Evolutionary conservation across 768 basidiomycete genomes (phyloP).

Genomic region (Dacryopinax primogenitus): DNA sequence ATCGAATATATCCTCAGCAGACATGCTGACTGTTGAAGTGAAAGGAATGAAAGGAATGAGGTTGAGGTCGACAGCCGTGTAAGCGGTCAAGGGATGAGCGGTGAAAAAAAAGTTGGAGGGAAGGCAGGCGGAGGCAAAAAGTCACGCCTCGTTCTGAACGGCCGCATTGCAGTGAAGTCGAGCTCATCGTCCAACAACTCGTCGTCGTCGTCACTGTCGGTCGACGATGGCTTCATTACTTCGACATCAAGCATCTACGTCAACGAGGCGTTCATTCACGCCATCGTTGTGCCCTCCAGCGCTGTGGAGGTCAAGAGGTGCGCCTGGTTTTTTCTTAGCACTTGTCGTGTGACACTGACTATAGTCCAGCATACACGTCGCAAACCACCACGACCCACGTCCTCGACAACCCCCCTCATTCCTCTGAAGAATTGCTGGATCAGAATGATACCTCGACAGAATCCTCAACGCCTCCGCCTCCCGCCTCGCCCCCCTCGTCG

Average conservation of each 20-base stretch:
- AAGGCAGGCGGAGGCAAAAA: neutral
- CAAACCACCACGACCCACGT: neutral
- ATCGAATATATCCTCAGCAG: conserved; percentile 74
- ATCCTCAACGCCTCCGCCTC: neutral
- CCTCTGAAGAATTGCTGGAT: neutral
- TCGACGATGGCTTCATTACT: neutral
- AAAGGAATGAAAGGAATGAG: conserved; percentile 18
- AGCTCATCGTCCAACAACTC: neutral
- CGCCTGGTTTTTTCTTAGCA: neutral
- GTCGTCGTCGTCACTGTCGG: neutral
- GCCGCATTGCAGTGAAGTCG: neutral
- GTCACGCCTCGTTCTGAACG: neutral
- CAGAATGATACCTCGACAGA: neutral
- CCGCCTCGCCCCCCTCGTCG: too few species aligned
- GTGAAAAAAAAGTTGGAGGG: conserved; percentile 6
- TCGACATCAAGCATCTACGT: neutral
- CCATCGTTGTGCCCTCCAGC: neutral
- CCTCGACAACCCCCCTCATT: neutral
- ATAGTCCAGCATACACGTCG: neutral
- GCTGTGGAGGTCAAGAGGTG: neutral
- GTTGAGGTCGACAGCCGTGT: neutral
- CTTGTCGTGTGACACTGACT: neutral
- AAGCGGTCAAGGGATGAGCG: neutral
- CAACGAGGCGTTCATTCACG: neutral
- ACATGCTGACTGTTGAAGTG: conserved; percentile 43